These are phyloP conservation scores for Podila clonocystis DNA, from an alignment of 192 early-diverging fungal species.

Conservation along the genomic window DNA sequence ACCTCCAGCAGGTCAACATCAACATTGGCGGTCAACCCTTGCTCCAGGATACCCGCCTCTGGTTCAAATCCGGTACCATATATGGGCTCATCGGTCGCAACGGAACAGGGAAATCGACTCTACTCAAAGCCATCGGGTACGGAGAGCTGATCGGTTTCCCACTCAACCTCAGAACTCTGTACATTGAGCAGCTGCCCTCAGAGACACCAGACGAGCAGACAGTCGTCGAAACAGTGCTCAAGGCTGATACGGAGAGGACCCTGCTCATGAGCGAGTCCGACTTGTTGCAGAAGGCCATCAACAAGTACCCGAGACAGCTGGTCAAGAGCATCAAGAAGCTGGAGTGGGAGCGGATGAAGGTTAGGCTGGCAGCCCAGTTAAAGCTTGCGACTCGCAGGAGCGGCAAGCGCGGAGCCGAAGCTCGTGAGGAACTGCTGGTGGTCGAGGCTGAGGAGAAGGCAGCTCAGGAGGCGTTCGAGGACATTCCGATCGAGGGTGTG, in stretches of 20 bases:
- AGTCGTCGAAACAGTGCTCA: constrained; percentile 71
- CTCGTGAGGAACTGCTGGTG: constrained; percentile 63
- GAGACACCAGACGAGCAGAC: constrained; percentile 51
- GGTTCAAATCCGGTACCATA: constrained; percentile 78
- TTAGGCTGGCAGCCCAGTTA: constrained; percentile 55
- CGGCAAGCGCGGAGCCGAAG: constrained; percentile 71
- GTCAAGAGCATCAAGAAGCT: constrained; percentile 52
- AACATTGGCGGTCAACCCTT: constrained; percentile 72
- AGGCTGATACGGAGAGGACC: constrained; percentile 68
- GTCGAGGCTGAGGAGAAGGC: constrained; percentile 41
- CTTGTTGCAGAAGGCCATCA: constrained; percentile 57
- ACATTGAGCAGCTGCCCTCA: constrained; percentile 84
- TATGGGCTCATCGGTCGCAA: constrained; percentile 85
- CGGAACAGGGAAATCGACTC: constrained; percentile 79
- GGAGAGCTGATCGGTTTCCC: constrained; percentile 82
- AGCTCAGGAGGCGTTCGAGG: constrained; percentile 48
- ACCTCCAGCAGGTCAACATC: constrained; percentile 82
- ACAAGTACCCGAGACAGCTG: constrained; percentile 56
- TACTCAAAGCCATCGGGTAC: constrained; percentile 70
- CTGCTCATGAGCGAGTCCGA: constrained; percentile 57
- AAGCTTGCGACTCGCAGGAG: constrained; percentile 70
- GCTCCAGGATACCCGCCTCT: constrained; percentile 78
- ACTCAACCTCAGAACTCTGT: constrained; percentile 78
- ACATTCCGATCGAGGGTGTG: constrained; percentile 29
- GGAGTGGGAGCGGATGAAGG: constrained; percentile 51